These are phyloP conservation scores for Fusarium kyushuense DNA, from an alignment of 2,329 filamentous ascomycete genomes.

Conservation along the genomic window DNA sequence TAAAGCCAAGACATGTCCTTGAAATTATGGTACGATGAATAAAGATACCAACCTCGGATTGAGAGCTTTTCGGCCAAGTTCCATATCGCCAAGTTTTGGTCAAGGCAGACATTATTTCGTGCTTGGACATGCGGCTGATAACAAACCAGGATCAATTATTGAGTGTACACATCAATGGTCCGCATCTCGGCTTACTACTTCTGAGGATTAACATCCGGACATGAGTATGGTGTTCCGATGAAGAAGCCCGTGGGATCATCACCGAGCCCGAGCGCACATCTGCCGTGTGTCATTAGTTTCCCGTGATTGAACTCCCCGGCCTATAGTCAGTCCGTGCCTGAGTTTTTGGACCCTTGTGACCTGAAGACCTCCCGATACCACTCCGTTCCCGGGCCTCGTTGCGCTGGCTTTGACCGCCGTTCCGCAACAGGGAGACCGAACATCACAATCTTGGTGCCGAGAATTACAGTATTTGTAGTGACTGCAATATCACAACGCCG, in stretches of 20 bases:
- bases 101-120: background rate
- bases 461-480: background rate
- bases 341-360: background rate
- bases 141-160: background rate
- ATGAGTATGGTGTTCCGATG: constrained; percentile 5
- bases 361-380: constrained; percentile 7
- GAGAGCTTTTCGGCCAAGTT: constrained; percentile 38
- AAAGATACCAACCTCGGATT: background rate
- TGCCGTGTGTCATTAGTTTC: constrained; percentile 16
- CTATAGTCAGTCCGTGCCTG: constrained; percentile 8
- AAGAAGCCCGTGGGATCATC: constrained; percentile 15
- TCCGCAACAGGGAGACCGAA: constrained; percentile 20
- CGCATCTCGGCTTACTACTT: constrained; percentile 17
- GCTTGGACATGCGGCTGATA: constrained; percentile 12
- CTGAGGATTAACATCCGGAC: constrained; percentile 9
- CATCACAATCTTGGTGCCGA: constrained; percentile 9
- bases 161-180: constrained; percentile 6
- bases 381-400: constrained; percentile 20
- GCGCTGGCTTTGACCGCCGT: constrained; percentile 29
- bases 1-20: constrained; percentile 18
- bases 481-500: background rate
- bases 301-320: constrained; percentile 22
- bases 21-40: constrained; percentile 30
- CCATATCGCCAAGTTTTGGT: constrained; percentile 27
- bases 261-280: constrained; percentile 24